These are phyloP conservation scores for Nakazawaea populi DNA, from an alignment of 805 yeast species.

Conservation along the genomic window DNA sequence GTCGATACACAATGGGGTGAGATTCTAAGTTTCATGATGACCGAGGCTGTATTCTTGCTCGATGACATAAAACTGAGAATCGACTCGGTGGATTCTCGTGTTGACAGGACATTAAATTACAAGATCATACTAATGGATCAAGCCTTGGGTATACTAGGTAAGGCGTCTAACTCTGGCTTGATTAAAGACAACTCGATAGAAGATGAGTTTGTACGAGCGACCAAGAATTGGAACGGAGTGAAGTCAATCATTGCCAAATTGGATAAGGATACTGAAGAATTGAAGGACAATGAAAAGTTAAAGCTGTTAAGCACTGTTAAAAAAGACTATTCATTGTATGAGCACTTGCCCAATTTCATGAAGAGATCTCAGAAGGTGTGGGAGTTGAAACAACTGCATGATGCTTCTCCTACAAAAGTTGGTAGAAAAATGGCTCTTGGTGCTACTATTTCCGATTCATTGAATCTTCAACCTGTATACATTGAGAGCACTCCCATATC, in stretches of 20 bases:
- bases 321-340: background rate
- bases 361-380: background rate
- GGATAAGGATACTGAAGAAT: background rate
- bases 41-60: slow-evolving; percentile 29
- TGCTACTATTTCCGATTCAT: slow-evolving; percentile 10
- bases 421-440: slow-evolving; percentile 10
- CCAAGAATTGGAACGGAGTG: slow-evolving; percentile 1
- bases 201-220: slow-evolving; percentile 4
- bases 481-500: slow-evolving; percentile 19
- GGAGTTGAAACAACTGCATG: background rate
- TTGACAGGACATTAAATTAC: background rate
- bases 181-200: slow-evolving; percentile 9
- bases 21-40: slow-evolving; percentile 41
- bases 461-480: slow-evolving; percentile 19
- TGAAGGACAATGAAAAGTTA: background rate
- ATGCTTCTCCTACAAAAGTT: slow-evolving; percentile 4
- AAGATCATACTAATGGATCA: slow-evolving; percentile 7
- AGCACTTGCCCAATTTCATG: slow-evolving; percentile 1
- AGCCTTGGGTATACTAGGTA: slow-evolving; percentile 16
- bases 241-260: background rate
- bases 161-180: slow-evolving; percentile 17
- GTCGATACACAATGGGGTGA: slow-evolving; percentile 53
- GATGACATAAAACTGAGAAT: slow-evolving; percentile 13
- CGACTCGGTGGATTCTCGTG: slow-evolving; percentile 1
- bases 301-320: slow-evolving; percentile 2